Evolutionary conservation across 306 rosid genomes (phyloP).

Genomic region (Quillaja saponaria): DNA sequence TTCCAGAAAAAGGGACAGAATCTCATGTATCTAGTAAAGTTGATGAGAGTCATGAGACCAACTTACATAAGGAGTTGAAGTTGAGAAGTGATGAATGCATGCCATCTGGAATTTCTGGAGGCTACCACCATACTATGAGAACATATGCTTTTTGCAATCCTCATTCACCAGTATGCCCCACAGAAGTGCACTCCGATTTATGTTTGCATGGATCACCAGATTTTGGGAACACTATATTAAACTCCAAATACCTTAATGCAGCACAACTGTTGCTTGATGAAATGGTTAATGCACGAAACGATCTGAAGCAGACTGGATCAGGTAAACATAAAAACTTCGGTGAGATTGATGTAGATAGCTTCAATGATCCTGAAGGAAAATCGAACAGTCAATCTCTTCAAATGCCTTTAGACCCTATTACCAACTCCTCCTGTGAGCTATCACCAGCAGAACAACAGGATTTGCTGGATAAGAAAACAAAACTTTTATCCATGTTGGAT

Average conservation of each 20-base stretch:
- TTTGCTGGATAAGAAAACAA: constrained; percentile 68
- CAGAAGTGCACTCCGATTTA: constrained; percentile 40
- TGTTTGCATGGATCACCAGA: constrained; percentile 39
- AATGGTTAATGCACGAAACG: constrained; percentile 67
- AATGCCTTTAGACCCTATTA: constrained; percentile 44
- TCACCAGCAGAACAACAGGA: constrained; percentile 67
- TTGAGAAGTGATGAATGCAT: constrained; percentile 51
- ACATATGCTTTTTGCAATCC: constrained; percentile 57
- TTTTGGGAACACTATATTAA: constrained; percentile 36
- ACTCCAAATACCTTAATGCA: constrained; percentile 64
- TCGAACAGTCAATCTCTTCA: constrained; percentile 44
- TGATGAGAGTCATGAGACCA: constrained; percentile 49
- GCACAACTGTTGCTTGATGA: constrained; percentile 84
- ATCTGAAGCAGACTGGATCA: constrained; percentile 59
- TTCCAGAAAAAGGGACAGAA: constrained; percentile 32
- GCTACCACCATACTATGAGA: constrained; percentile 31
- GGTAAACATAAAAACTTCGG: constrained; percentile 49
- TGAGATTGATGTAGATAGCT: constrained; percentile 44
- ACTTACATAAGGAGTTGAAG: constrained; percentile 38
- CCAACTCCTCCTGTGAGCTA: constrained; percentile 50
- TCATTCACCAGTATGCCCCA: constrained; percentile 34
- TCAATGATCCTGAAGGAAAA: constrained; percentile 63
- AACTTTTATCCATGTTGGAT: constrained; percentile 75
- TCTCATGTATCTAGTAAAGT: constrained; percentile 39
- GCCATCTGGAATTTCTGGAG: constrained; percentile 47